A percentile compares a stretch with the other conserved stretches of the same genome.
These are phyloP conservation scores for Borealophlyctis nickersoniae DNA, from an alignment of 192 early-diverging fungal species.

Conservation along the genomic window DNA sequence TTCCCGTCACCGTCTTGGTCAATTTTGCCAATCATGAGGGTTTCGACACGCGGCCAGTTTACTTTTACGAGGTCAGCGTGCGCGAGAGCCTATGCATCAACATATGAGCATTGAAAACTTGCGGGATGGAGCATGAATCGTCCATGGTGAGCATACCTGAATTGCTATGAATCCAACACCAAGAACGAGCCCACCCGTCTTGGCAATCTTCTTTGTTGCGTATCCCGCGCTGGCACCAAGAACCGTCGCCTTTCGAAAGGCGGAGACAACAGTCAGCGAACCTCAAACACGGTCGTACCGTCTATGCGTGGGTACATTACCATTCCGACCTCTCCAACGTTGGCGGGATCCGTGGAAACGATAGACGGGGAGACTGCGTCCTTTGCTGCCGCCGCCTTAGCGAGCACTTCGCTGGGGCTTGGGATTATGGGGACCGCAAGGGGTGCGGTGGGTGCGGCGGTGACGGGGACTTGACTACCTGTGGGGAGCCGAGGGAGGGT, in stretches of 20 bases:
- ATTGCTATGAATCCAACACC: constrained; percentile 37
- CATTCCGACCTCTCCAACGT: constrained; percentile 13
- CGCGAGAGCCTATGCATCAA: constrained; percentile 19
- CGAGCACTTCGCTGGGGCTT: no score
- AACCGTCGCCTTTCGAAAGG: constrained; percentile 10
- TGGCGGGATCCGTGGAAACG: constrained; percentile 7
- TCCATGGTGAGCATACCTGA: constrained; percentile 12
- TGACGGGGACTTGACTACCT: no score
- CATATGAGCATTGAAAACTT: background rate
- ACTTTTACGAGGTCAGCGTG: constrained; percentile 35
- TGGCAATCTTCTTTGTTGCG: constrained; percentile 43
- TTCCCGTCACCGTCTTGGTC: constrained; percentile 46
- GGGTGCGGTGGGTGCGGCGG: no score
- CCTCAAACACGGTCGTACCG: no score
- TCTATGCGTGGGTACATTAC: no score
- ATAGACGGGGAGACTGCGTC: background rate
- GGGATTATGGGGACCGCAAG: no score
- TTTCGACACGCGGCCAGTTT: constrained; percentile 38
- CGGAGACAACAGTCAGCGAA: no score
- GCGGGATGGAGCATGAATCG: background rate
- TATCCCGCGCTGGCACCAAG: constrained; percentile 40
- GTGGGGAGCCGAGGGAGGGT: no score
- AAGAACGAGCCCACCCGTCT: constrained; percentile 30
- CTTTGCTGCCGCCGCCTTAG: background rate
- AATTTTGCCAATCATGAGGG: constrained; percentile 19